Evolutionary conservation across 2,329 filamentous ascomycete genomes (phyloP).

Genomic region (Paraphoma sp.): DNA sequence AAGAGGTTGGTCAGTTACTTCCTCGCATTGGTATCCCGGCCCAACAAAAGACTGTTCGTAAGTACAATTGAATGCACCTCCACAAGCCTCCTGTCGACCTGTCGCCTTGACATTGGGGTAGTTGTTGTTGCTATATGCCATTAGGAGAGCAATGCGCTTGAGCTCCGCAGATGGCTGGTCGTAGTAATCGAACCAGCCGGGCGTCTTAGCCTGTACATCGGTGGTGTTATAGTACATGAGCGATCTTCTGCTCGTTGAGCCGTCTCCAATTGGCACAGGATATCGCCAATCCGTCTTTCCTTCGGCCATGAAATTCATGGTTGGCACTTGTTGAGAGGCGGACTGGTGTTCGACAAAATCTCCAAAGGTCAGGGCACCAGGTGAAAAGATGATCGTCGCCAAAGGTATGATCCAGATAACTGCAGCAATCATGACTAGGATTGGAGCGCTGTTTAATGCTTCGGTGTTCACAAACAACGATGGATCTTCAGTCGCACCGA

Average conservation of each 20-base stretch:
- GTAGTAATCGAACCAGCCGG: slow-evolving; percentile 46
- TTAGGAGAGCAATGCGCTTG: slow-evolving; percentile 13
- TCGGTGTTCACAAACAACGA: slow-evolving; percentile 42
- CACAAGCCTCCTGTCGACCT: slow-evolving; percentile 45
- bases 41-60: slow-evolving; percentile 37
- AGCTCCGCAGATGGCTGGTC: slow-evolving; percentile 39
- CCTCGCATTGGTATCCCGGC: slow-evolving; percentile 42
- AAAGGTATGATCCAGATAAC: slow-evolving; percentile 44
- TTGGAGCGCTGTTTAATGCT: slow-evolving; percentile 32
- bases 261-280: slow-evolving; percentile 33
- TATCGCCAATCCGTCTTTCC: slow-evolving; percentile 40
- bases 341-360: slow-evolving; percentile 24
- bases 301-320: slow-evolving; percentile 39
- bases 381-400: slow-evolving; percentile 47
- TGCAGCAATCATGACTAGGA: slow-evolving; percentile 33
- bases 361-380: slow-evolving; percentile 46
- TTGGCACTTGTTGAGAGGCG: slow-evolving; percentile 18
- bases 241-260: slow-evolving; percentile 28
- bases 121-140: slow-evolving; percentile 37
- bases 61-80: slow-evolving; percentile 42
- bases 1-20: slow-evolving; percentile 22
- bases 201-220: slow-evolving; percentile 17
- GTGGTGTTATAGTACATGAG: slow-evolving; percentile 46
- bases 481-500: slow-evolving; percentile 42
- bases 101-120: slow-evolving; percentile 20